These are phyloP conservation scores for Boletales sp. DNA, from an alignment of 768 basidiomycete genomes.

Conservation along the genomic window DNA sequence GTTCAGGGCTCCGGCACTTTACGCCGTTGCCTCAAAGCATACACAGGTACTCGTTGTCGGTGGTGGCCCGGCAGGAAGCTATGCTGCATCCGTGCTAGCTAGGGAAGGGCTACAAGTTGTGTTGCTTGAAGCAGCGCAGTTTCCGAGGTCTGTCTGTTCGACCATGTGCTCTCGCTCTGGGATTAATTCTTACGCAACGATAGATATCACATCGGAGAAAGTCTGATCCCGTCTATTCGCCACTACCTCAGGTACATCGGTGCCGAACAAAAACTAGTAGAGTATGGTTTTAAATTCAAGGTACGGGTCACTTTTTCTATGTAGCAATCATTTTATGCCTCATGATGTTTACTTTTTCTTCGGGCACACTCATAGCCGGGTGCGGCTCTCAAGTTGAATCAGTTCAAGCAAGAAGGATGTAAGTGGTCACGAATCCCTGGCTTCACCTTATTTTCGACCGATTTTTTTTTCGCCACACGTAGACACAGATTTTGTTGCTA, in stretches of 20 bases:
- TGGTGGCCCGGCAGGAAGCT: conserved; percentile 59
- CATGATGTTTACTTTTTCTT: not conserved
- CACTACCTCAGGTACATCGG: conserved; percentile 52
- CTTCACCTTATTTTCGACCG: not conserved
- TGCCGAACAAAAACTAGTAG: conserved; percentile 40
- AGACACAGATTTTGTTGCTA: conserved; percentile 59
- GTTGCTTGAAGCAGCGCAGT: conserved; percentile 50
- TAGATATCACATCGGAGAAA: conserved; percentile 49
- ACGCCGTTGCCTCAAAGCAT: conserved; percentile 13
- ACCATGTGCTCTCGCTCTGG: not conserved
- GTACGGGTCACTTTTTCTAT: conserved; percentile 26
- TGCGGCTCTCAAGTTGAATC: conserved; percentile 56
- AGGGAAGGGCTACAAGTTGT: conserved; percentile 58
- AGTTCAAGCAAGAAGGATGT: conserved; percentile 57
- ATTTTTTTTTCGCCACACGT: not conserved
- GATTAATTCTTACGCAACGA: not conserved
- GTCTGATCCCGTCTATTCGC: conserved; percentile 47
- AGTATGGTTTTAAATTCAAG: conserved; percentile 46
- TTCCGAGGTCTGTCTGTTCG: conserved; percentile 43
- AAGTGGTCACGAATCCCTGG: conserved; percentile 17
- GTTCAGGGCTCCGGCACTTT: not conserved
- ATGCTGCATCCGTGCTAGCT: conserved; percentile 51
- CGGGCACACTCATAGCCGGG: conserved; percentile 42
- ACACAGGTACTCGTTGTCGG: conserved; percentile 46
- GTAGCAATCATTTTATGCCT: not conserved